Conservation (phyloP, 257 asterid species). For the Petunia axillaris region DNA sequence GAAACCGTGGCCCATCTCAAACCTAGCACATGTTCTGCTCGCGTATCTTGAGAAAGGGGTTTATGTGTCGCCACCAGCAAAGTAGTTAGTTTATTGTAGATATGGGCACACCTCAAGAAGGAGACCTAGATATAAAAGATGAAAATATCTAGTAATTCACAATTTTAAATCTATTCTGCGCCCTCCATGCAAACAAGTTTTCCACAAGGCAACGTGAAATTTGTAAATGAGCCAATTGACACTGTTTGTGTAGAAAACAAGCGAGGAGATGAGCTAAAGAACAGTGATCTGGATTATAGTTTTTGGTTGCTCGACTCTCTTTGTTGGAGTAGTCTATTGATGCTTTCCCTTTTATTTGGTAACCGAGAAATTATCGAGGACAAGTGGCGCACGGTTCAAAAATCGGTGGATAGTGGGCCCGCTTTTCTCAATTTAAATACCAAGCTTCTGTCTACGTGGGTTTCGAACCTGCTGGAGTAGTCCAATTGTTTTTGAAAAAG, state of each 20-base stretch:
- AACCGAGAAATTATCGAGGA: too few relatives aligned
- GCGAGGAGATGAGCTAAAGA: neutral
- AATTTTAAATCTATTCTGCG: neutral
- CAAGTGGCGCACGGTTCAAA: too few relatives aligned
- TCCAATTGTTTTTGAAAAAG: neutral
- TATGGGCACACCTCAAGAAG: neutral
- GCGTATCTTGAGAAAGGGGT: neutral
- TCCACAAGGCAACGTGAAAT: neutral
- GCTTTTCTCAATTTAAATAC: too few relatives aligned
- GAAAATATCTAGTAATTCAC: neutral
- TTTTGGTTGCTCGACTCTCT: neutral
- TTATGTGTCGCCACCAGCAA: neutral
- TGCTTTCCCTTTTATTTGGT: too few relatives aligned
- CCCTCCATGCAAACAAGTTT: neutral
- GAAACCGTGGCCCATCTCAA: neutral
- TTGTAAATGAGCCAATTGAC: neutral
- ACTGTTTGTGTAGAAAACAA: neutral
- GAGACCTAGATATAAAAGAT: neutral
- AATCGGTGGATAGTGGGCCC: too few relatives aligned
- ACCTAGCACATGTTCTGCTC: neutral
- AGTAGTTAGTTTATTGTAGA: neutral
- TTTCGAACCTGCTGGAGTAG: neutral
- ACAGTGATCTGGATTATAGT: neutral
- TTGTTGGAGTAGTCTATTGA: neutral
- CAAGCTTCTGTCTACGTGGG: too few relatives aligned